Evolutionary conservation across 192 early-diverging fungal genomes (phyloP), one percentile per base, ranked within the genome.

Genomic region (Gonapodya sp.): DNA sequence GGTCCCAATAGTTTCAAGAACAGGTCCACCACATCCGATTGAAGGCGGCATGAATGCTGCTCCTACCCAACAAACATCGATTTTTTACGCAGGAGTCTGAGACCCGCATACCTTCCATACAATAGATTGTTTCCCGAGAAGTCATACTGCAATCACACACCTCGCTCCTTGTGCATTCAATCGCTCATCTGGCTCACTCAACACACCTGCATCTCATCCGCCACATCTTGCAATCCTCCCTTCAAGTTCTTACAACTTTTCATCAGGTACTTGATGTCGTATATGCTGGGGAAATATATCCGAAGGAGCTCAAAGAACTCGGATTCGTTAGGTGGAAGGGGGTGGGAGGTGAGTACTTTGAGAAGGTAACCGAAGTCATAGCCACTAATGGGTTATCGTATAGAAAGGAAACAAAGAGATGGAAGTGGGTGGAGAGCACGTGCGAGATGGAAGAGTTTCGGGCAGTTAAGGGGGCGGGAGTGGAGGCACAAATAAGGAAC

Each of bases 321-420:
- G n/a, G 88, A 81, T 85, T 99, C 98, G 84, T 99, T 95, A 78
- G 93, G 91, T 0, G 98, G 98, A 80, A 99, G 83, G 36, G 93
- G 87, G 24, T 90, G 86, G 85, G 97, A 97, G 1, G 97, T 98
- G 34, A 97, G 88, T 35, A 99, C 88, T 85, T 99, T 99, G 73
- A 99, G 86, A 31, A 99, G 84, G 83, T 99, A 99, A 0, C 98
- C 96, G 91, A 99, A 99, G 85, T 99, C 98, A 82, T 99, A 99
- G 0, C 96, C 96, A 87, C 95, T 81, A 1, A 33, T n/a, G 1
- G 34, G 1, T 33, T 32, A 16, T 80, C 0, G 24, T 93, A 80
- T 33, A 32, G 35, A 80, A 35, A 86, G 31, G 30, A 80, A 79
- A 77, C 1, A n/a, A n/a, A n/a, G n/a, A n/a, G n/a, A 34, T 31